Evolutionary conservation across 1,284 basidiomycete species (phyloP), one percentile per base, ranked within the genome.

Genomic region (Puccinia triticina): DNA sequence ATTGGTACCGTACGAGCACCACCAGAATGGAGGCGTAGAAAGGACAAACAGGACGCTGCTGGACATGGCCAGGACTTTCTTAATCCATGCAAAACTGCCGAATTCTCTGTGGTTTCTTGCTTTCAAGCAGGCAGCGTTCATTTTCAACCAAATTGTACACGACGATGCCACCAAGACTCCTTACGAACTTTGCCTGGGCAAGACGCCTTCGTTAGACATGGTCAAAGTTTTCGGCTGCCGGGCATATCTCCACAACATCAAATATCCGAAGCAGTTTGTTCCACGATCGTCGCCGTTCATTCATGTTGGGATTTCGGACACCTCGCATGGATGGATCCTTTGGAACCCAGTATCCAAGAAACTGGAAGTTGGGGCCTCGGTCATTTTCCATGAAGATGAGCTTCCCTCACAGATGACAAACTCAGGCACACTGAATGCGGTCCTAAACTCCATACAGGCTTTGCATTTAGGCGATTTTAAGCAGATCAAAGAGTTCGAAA

Each of bases 21-120:
- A 77, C 16, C 75, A 77, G 40, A 66, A 61, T 46, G 75, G 75
- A 43, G 29, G n/a, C 23, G 40, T 57, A 2, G 61, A 77, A 66
- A 57, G 40, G 21, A 43, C 48, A 29, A 78, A 66, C 32, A 2
- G 61, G 2, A 78, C n/a, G n/a, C n/a, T n/a, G n/a, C n/a, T n/a
- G n/a, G n/a, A n/a, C n/a, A n/a, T n/a, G n/a, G n/a, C n/a, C 4
- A 32, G 61, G 2, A 67, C 76, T 29, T n/a, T 67, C 21, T 43
- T 78, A 10, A 66, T 78, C 0, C 26, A 55, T 4, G 34, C 59
- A 0, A 69, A 53, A 2, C 18, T 78, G 2, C 37, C 37, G 4
- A 7, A 16, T 0, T 2, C 59, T 18, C 50, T 78, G 21, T 78
- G 61, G 76, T 23, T 2, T 67, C 48, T 48, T 29, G 64, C 61